These are phyloP conservation scores for Stephanodiscus minutulus DNA, from an alignment of 108 stramenopile genomes.

Conservation along the genomic window DNA sequence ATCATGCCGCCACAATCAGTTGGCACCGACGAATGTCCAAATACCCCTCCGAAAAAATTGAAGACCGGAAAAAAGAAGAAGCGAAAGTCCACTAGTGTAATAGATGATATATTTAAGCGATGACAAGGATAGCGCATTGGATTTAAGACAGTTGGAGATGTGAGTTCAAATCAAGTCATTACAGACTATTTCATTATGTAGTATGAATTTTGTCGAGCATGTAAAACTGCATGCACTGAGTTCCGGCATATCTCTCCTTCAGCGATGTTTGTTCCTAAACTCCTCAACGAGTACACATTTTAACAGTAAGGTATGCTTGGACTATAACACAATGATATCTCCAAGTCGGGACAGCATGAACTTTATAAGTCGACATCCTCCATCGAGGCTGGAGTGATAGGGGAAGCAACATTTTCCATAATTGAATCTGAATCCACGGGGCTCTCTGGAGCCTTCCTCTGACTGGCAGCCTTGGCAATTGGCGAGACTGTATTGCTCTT, in stretches of 20 bases:
- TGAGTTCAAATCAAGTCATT: no score
- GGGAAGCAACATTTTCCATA: slow-evolving; percentile 5
- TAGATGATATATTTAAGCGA: slow-evolving; percentile 38
- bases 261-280: no score
- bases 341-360: background rate
- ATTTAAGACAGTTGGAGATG: no score
- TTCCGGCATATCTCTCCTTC: no score
- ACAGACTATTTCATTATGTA: no score
- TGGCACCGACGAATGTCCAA: background rate
- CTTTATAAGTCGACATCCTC: slow-evolving; percentile 8
- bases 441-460: background rate
- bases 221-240: no score
- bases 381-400: slow-evolving; percentile 5
- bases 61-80: slow-evolving; percentile 18
- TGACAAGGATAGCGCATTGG: background rate
- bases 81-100: slow-evolving; percentile 23
- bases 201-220: no score
- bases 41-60: background rate
- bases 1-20: background rate
- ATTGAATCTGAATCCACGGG: background rate
- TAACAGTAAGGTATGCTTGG: no score
- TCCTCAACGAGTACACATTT: no score
- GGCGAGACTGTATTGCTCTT: background rate
- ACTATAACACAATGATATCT: no score
- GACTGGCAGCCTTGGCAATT: background rate